These are phyloP conservation scores for Kodamaea kaohsiungensis DNA, from an alignment of 805 yeast species.

Conservation along the genomic window DNA sequence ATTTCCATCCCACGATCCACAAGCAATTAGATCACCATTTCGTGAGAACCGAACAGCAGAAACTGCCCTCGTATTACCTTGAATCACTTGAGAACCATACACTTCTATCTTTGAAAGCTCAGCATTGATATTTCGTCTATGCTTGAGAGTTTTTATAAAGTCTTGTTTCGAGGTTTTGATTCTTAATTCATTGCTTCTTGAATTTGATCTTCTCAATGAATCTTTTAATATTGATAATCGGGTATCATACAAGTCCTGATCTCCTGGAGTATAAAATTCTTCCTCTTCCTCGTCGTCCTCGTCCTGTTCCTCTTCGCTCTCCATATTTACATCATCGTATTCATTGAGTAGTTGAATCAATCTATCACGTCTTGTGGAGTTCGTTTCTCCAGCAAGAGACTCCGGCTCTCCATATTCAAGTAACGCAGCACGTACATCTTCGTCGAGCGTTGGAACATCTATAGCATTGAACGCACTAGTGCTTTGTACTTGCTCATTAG, in stretches of 20 bases:
- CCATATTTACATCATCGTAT: constrained; percentile 15
- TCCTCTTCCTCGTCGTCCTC: constrained; percentile 70
- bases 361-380: constrained; percentile 60
- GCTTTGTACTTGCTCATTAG: neutral
- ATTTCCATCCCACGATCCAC: constrained; percentile 86
- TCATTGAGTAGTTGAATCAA: constrained; percentile 44
- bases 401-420: constrained; percentile 57
- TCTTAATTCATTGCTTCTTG: constrained; percentile 40
- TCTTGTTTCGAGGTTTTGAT: constrained; percentile 30
- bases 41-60: constrained; percentile 54
- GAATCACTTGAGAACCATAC: constrained; percentile 66
- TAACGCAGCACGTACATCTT: constrained; percentile 54
- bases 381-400: constrained; percentile 58
- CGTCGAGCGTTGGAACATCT: constrained; percentile 63
- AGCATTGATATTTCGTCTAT: constrained; percentile 45
- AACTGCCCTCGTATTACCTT: constrained; percentile 62
- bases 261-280: constrained; percentile 84
- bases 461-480: constrained; percentile 4
- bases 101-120: constrained; percentile 41
- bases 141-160: constrained; percentile 43
- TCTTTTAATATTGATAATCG: constrained; percentile 52
- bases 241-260: constrained; percentile 48
- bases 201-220: constrained; percentile 50
- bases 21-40: constrained; percentile 44
- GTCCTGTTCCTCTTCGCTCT: constrained; percentile 27